Conservation (phyloP, 106 monocot genomes). For the Chionographis japonica region DNA sequence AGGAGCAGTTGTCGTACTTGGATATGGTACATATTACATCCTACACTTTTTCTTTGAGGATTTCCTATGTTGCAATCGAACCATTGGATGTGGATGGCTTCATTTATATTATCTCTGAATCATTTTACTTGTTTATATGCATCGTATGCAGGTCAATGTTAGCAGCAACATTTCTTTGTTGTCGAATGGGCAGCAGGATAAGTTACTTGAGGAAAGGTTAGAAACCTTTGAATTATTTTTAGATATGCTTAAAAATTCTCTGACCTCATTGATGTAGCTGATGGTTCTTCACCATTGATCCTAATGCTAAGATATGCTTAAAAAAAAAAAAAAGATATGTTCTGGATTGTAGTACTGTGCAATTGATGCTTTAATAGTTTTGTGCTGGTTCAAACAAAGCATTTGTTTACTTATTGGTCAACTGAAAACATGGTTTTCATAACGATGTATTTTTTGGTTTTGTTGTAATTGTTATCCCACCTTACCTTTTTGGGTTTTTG, state of each 20-base stretch:
- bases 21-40: background rate
- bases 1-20: background rate
- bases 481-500: no score
- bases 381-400: no score
- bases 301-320: no score
- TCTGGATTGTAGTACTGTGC: no score
- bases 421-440: no score
- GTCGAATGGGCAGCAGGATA: constrained; percentile 16
- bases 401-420: no score
- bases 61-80: background rate
- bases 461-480: no score
- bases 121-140: constrained; percentile 7
- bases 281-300: no score
- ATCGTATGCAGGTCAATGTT: constrained; percentile 21
- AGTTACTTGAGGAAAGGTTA: constrained; percentile 28
- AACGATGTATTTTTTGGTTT: no score
- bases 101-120: background rate
- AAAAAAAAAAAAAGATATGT: no score
- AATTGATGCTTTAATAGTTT: no score
- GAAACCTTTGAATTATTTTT: background rate
- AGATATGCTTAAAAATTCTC: background rate
- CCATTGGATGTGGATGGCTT: background rate
- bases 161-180: constrained; percentile 2
- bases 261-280: no score
- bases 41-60: background rate